These are phyloP conservation scores for Boletellus dicymbophilus DNA, from an alignment of 1,284 basidiomycete species.

Conservation along the genomic window DNA sequence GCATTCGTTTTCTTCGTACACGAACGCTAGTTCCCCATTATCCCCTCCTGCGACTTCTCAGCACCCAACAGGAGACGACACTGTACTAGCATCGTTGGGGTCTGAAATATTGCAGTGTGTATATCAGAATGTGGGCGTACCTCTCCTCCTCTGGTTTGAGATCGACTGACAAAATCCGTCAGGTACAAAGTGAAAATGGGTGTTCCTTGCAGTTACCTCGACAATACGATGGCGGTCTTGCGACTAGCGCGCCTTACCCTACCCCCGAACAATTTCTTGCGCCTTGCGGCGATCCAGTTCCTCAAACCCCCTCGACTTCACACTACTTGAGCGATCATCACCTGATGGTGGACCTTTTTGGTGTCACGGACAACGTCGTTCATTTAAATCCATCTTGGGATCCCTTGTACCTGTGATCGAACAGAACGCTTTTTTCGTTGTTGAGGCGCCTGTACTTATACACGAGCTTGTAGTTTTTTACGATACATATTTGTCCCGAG, in stretches of 20 bases:
- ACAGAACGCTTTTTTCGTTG: constrained; percentile 4
- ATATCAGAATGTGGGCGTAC: constrained; percentile 17
- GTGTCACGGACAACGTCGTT: not conserved
- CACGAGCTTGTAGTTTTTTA: no score
- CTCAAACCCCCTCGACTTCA: not conserved
- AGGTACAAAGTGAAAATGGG: no score
- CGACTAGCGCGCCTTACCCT: not conserved
- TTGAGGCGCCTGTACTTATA: no score
- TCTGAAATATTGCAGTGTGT: not conserved
- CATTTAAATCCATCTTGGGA: constrained; percentile 1
- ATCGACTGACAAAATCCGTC: no score
- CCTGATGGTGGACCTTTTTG: no score
- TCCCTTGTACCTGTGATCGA: constrained; percentile 1
- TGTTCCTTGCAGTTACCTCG: no score
- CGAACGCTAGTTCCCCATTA: not conserved
- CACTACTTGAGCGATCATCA: not conserved
- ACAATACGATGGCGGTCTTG: not conserved
- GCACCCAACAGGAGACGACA: not conserved
- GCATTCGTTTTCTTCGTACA: constrained; percentile 4
- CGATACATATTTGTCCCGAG: no score
- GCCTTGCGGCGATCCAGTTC: constrained; percentile 2
- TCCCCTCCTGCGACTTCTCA: not conserved
- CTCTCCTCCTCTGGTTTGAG: no score
- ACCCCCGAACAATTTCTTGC: constrained; percentile 5
- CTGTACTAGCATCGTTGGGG: not conserved